These are phyloP conservation scores for Trichoderma gracile DNA, from an alignment of 2,329 filamentous ascomycete species.

Conservation along the genomic window DNA sequence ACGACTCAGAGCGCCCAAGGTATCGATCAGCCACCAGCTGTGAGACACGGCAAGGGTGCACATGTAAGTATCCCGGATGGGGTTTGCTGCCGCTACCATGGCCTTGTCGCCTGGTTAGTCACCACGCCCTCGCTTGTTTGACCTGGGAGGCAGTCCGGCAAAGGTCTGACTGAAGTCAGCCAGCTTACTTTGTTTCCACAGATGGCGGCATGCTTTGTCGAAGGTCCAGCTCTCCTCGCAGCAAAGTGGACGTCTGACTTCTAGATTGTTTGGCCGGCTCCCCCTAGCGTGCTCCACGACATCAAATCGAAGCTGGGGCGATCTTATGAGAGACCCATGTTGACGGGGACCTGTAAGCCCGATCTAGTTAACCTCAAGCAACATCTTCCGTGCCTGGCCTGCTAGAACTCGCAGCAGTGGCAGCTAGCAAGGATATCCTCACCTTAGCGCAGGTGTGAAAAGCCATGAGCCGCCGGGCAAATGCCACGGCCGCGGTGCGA, in stretches of 20 bases:
- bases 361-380: not conserved
- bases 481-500: conserved; percentile 7
- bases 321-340: not conserved
- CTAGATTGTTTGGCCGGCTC: not conserved
- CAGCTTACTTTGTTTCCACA: not conserved
- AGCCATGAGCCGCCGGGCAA: conserved; percentile 6
- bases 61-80: not conserved
- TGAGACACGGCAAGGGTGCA: conserved; percentile 12
- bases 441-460: conserved; percentile 17
- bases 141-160: not conserved
- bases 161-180: not conserved
- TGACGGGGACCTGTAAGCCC: conserved; percentile 1
- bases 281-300: conserved; percentile 2
- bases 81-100: not conserved
- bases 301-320: conserved; percentile 3
- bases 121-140: not conserved
- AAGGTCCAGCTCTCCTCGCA: not conserved
- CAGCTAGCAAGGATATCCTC: conserved; percentile 6
- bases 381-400: conserved; percentile 5
- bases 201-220: not conserved
- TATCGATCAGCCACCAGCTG: conserved; percentile 12
- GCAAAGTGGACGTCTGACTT: conserved; percentile 8
- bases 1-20: not conserved
- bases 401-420: not conserved
- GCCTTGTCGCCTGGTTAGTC: not conserved